Percentiles rank a stretch among this genome's conserved stretches.
Evolutionary conservation across 495 filamentous ascomycete genomes (phyloP).

Genomic region (Stereocaulon alpinum): DNA sequence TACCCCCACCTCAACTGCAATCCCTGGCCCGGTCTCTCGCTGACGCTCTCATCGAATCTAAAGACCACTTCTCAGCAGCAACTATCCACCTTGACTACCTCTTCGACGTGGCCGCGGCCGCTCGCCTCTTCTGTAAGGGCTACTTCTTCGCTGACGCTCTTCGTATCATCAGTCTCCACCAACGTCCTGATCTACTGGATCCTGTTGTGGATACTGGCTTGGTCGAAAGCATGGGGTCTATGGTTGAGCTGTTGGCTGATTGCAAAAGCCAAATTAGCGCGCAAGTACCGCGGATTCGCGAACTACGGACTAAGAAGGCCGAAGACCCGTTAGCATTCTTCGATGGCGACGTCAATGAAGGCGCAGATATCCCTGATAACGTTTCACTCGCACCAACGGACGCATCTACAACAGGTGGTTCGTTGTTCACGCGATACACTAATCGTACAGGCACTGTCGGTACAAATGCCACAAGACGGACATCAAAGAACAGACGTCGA

Average conservation of each 20-base stretch:
- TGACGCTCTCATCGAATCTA: conserved; percentile 63
- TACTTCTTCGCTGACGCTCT: conserved; percentile 77
- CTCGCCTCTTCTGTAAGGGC: conserved; percentile 66
- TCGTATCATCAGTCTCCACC: conserved; percentile 49
- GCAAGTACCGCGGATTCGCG: conserved; percentile 73
- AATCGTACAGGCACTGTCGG: conserved; percentile 49
- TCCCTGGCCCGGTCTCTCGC: conserved; percentile 58
- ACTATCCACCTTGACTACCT: conserved; percentile 75
- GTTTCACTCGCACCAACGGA: conserved; percentile 82
- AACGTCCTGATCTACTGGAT: conserved; percentile 36
- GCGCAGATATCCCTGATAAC: conserved; percentile 74
- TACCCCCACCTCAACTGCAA: conserved; percentile 45
- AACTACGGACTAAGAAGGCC: conserved; percentile 67
- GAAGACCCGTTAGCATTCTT: conserved; percentile 74
- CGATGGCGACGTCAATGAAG: conserved; percentile 48
- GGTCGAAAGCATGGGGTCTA: conserved; percentile 60
- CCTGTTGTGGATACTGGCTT: conserved; percentile 66
- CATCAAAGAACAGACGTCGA: conserved; percentile 67
- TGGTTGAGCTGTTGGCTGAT: conserved; percentile 83
- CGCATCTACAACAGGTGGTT: conserved; percentile 56
- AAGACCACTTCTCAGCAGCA: conserved; percentile 71
- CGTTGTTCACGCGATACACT: conserved; percentile 87
- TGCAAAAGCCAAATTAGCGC: conserved; percentile 74
- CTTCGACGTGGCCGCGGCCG: conserved; percentile 53
- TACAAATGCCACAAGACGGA: conserved; percentile 60